Evolutionary conservation across 2,329 filamentous ascomycete genomes (phyloP).

Genomic region (Sphaerulina populicola): DNA sequence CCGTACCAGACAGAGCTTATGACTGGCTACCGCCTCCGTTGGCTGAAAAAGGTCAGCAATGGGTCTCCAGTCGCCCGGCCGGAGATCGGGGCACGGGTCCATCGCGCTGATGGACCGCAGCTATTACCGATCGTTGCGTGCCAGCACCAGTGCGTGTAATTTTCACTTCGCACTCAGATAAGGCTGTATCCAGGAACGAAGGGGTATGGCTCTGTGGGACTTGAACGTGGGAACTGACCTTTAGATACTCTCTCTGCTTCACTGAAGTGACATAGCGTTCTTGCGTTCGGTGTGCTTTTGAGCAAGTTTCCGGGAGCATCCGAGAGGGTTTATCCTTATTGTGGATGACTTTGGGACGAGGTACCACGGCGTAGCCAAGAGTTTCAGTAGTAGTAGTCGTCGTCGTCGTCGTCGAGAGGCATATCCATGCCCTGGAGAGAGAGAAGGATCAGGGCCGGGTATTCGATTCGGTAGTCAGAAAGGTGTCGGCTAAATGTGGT

Average conservation of each 20-base stretch:
- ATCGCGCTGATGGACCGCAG: not conserved
- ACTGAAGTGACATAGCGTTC: not conserved
- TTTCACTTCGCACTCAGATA: not conserved
- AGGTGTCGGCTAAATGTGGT: not conserved
- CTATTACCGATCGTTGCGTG: too few species aligned
- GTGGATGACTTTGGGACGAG: not conserved
- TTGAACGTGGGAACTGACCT: constrained; percentile 21
- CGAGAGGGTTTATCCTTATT: constrained; percentile 2
- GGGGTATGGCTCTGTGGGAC: constrained; percentile 7
- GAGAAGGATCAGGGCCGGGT: not conserved
- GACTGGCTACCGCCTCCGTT: not conserved
- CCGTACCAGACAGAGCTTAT: not conserved
- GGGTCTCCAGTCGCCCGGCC: constrained; percentile 1
- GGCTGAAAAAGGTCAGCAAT: constrained; percentile 12
- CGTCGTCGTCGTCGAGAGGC: not conserved
- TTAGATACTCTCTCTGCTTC: constrained; percentile 1
- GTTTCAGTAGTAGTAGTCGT: not conserved
- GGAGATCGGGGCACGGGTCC: constrained; percentile 6
- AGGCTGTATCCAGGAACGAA: constrained; percentile 4
- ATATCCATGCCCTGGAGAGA: not conserved
- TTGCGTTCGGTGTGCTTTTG: constrained; percentile 4
- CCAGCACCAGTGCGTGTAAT: not conserved
- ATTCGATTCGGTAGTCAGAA: not conserved
- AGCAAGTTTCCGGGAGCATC: constrained; percentile 22
- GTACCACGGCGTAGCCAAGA: not conserved